Conservation (phyloP, 805 yeast genomes). For the Lachancea dasiensis region DNA sequence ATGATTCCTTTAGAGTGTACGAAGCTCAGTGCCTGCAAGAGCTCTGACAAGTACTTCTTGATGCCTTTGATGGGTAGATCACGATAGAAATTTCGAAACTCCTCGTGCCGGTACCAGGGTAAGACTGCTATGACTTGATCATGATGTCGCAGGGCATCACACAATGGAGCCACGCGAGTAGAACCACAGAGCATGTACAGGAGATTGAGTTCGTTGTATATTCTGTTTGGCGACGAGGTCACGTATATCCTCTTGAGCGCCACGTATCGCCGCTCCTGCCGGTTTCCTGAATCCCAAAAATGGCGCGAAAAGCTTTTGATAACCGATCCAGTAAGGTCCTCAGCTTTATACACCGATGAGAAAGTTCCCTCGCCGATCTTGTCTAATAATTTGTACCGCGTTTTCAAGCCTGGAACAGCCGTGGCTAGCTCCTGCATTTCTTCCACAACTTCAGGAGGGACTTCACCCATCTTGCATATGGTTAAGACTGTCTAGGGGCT, state of each 20-base stretch:
- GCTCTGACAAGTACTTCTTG: slow-evolving; percentile 70
- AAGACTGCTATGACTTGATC: slow-evolving; percentile 92
- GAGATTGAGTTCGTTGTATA: slow-evolving; percentile 78
- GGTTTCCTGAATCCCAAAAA: slow-evolving; percentile 20
- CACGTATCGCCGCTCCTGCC: slow-evolving; percentile 41
- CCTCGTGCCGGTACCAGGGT: slow-evolving; percentile 87
- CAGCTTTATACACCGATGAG: slow-evolving; percentile 59
- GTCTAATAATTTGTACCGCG: slow-evolving; percentile 31
- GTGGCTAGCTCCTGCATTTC: slow-evolving; percentile 51
- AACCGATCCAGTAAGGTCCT: slow-evolving; percentile 32
- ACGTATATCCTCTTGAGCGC: slow-evolving; percentile 93
- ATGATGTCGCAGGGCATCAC: slow-evolving; percentile 79
- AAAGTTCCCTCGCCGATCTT: slow-evolving; percentile 84
- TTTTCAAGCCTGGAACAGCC: slow-evolving; percentile 47
- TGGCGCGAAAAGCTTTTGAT: slow-evolving; percentile 24
- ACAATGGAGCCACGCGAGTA: slow-evolving; percentile 75
- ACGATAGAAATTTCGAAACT: slow-evolving; percentile 80
- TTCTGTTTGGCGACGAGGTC: slow-evolving; percentile 90
- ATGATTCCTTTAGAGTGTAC: slow-evolving; percentile 72
- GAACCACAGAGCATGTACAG: slow-evolving; percentile 64
- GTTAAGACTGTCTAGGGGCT: too few species aligned
- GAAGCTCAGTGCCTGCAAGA: slow-evolving; percentile 62
- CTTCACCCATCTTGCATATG: slow-evolving; percentile 38
- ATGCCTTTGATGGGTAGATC: slow-evolving; percentile 76
- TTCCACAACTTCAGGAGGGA: slow-evolving; percentile 47